These are phyloP conservation scores for Cladosporium sp. DNA, from an alignment of 2,329 filamentous ascomycete species.

Conservation along the genomic window DNA sequence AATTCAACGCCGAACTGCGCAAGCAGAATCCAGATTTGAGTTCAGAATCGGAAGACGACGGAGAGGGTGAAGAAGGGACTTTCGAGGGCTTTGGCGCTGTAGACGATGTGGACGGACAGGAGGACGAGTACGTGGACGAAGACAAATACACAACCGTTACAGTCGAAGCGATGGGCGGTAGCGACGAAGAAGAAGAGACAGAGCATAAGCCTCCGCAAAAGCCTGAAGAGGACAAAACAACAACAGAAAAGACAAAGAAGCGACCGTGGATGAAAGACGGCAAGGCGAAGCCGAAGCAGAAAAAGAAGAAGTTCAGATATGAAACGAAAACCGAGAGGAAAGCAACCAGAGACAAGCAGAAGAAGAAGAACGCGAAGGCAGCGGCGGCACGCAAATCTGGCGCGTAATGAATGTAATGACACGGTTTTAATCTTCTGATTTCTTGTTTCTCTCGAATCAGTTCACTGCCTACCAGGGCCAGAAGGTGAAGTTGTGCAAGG, in stretches of 20 bases:
- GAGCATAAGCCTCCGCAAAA: constrained; percentile 19
- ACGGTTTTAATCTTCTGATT: background rate
- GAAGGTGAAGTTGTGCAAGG: background rate
- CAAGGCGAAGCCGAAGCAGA: constrained; percentile 47
- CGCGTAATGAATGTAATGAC: background rate
- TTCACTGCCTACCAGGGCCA: constrained; percentile 4
- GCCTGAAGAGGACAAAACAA: constrained; percentile 21
- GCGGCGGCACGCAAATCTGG: constrained; percentile 45
- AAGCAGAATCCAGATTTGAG: constrained; percentile 45
- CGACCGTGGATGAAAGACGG: constrained; percentile 48
- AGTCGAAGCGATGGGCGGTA: constrained; percentile 78
- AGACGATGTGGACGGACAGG: constrained; percentile 43
- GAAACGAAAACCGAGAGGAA: constrained; percentile 80
- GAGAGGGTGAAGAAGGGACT: constrained; percentile 17
- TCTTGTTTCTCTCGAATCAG: background rate
- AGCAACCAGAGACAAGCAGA: constrained; percentile 54
- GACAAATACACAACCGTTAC: constrained; percentile 94
- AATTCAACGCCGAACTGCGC: constrained; percentile 64
- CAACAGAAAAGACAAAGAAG: constrained; percentile 30
- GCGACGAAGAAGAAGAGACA: constrained; percentile 51
- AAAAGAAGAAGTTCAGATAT: constrained; percentile 90
- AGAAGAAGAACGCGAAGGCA: constrained; percentile 63
- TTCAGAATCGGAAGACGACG: constrained; percentile 29
- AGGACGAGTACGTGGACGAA: constrained; percentile 94
- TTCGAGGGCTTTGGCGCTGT: constrained; percentile 10